Percentiles rank a stretch among this genome's conserved stretches.
Evolutionary conservation across 2,329 filamentous ascomycete genomes (phyloP).

Genomic region (Incumbomyces delicatus): DNA sequence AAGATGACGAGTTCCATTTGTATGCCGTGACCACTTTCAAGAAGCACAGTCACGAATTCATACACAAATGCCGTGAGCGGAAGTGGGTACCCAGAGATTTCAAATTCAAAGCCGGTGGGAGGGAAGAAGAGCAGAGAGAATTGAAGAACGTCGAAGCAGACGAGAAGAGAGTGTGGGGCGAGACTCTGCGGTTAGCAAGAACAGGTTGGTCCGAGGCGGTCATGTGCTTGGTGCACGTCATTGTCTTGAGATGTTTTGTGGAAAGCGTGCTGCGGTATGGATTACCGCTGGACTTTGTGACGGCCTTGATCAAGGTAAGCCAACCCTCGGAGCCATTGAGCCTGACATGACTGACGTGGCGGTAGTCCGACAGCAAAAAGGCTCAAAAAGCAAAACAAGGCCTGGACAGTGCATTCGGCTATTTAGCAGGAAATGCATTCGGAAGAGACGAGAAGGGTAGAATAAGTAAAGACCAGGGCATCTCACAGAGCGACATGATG

Average conservation of each 20-base stretch:
- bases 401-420: conserved; percentile 77
- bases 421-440: conserved; percentile 89
- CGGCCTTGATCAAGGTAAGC: conserved; percentile 71
- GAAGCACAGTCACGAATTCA: conserved; percentile 76
- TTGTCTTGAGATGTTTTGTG: conserved; percentile 87
- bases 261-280: conserved; percentile 97
- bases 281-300: conserved; percentile 79
- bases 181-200: conserved; percentile 73
- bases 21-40: conserved; percentile 90
- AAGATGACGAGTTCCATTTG: conserved; percentile 81
- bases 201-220: conserved; percentile 95
- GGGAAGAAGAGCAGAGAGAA: conserved; percentile 81
- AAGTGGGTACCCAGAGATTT: conserved; percentile 94
- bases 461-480: conserved; percentile 78
- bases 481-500: conserved; percentile 64
- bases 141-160: conserved; percentile 71
- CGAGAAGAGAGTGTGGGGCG: conserved; percentile 84
- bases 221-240: conserved; percentile 90
- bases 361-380: conserved; percentile 70
- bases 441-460: conserved; percentile 88
- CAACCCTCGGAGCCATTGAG: neutral
- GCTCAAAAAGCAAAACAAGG: conserved; percentile 68
- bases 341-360: conserved; percentile 1
- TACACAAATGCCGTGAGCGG: conserved; percentile 83
- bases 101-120: conserved; percentile 81